Evolutionary conservation across 345 rosid species (phyloP).

Genomic region (Salix caprea): DNA sequence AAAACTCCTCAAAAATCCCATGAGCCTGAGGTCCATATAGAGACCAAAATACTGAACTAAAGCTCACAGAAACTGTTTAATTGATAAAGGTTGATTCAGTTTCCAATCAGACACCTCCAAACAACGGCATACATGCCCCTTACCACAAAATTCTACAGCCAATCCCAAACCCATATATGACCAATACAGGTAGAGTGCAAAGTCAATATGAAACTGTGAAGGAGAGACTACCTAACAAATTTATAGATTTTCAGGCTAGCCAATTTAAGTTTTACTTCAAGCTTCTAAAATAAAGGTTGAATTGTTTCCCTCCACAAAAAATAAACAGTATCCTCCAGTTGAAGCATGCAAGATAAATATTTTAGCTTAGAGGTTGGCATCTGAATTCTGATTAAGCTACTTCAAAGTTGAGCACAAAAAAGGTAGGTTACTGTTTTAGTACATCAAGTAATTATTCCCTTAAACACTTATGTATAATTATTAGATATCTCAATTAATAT

Average conservation of each 20-base stretch:
- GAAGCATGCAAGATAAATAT: neutral
- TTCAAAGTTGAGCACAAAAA: neutral
- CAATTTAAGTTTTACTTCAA: neutral
- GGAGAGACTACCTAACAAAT: neutral
- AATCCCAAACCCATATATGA: neutral
- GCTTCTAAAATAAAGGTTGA: neutral
- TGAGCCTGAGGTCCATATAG: neutral
- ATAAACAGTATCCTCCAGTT: neutral
- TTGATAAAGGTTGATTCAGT: neutral
- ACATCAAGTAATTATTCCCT: neutral
- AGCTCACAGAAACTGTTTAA: neutral
- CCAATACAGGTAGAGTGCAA: neutral
- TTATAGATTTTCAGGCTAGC: neutral
- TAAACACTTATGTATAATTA: no score
- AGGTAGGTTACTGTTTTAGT: neutral
- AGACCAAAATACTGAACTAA: neutral
- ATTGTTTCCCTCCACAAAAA: neutral
- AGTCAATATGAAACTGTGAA: neutral
- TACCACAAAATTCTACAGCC: neutral
- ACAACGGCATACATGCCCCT: neutral
- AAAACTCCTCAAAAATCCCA: neutral
- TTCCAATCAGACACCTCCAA: neutral
- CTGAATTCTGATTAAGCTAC: neutral
- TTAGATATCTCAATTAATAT: no score
- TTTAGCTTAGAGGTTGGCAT: neutral